Percentiles rank a stretch among this genome's conserved stretches.
phyloP scores from a whole-genome alignment of 2,329 filamentous ascomycete genomes.

The Hypoxylon sp. region DNA sequence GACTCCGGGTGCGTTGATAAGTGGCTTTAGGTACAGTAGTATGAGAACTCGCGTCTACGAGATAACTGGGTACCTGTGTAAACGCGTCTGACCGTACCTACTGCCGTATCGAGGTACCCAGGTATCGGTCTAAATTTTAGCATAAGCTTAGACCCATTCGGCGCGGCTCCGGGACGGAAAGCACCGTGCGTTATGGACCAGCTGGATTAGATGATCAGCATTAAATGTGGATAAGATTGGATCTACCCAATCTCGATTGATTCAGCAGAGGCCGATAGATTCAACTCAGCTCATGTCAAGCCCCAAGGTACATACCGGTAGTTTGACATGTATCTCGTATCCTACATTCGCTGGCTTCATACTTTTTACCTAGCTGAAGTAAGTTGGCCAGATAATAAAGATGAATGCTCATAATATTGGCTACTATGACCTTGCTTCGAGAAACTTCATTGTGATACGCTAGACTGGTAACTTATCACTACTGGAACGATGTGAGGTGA shows the following conservation, averaged over 20 bases:
- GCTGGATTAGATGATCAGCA: background rate
- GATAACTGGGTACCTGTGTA: background rate
- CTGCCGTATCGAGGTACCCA: background rate
- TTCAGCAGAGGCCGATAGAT: background rate
- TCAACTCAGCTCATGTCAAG: background rate
- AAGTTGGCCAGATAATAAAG: background rate
- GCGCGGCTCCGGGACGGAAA: constrained; percentile 22
- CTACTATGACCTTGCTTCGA: background rate
- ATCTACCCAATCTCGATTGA: background rate
- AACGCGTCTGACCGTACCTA: constrained; percentile 19
- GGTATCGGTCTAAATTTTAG: background rate
- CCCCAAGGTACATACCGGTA: too few species aligned
- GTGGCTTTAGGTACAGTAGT: background rate
- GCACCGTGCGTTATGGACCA: background rate
- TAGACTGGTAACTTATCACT: background rate
- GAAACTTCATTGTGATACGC: background rate
- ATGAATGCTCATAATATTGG: background rate
- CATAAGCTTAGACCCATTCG: constrained; percentile 13
- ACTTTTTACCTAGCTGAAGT: background rate
- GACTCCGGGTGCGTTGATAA: background rate
- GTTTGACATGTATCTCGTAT: background rate
- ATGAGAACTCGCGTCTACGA: constrained; percentile 12
- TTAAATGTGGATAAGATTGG: background rate
- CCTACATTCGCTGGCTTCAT: background rate
- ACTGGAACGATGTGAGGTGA: background rate